phyloP scores from a whole-genome alignment of 2,329 filamentous ascomycete genomes.

The Hortaea werneckii region DNA sequence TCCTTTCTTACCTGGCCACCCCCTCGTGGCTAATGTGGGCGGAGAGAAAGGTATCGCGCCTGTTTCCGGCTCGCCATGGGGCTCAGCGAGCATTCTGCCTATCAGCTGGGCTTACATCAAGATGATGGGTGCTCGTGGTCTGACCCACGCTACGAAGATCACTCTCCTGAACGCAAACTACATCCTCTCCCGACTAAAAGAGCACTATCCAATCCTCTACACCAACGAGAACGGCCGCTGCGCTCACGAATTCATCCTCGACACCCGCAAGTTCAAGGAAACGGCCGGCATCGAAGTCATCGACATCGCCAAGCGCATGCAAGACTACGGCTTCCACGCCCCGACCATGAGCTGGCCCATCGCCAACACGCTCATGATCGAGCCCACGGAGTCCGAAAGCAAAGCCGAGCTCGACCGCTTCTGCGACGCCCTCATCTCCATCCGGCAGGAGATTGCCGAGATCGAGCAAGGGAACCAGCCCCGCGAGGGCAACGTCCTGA shows the following conservation, averaged over 20 bases:
- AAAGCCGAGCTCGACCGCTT: constrained; percentile 90
- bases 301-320: constrained; percentile 89
- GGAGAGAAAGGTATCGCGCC: constrained; percentile 53
- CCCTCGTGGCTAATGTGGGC: constrained; percentile 45
- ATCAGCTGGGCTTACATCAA: constrained; percentile 95
- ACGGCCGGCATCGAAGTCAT: constrained; percentile 78
- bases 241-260: constrained; percentile 95
- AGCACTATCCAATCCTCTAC: constrained; percentile 86
- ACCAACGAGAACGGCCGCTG: constrained; percentile 81
- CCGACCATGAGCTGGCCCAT: constrained; percentile 97
- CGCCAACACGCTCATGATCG: constrained; percentile 92
- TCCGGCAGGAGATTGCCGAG: constrained; percentile 73
- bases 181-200: constrained; percentile 75
- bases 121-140: constrained; percentile 75
- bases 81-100: constrained; percentile 81
- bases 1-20: constrained; percentile 65
- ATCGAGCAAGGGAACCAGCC: constrained; percentile 72
- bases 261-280: constrained; percentile 75
- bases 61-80: constrained; percentile 73
- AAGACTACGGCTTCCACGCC: constrained; percentile 95
- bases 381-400: constrained; percentile 88
- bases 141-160: constrained; percentile 83
- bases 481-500: constrained; percentile 70
- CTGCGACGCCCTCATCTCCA: constrained; percentile 78
- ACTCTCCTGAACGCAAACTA: constrained; percentile 97